These are phyloP conservation scores for Phoenix roebelenii DNA, from an alignment of 176 grass and related monocot genomes.

Conservation along the genomic window DNA sequence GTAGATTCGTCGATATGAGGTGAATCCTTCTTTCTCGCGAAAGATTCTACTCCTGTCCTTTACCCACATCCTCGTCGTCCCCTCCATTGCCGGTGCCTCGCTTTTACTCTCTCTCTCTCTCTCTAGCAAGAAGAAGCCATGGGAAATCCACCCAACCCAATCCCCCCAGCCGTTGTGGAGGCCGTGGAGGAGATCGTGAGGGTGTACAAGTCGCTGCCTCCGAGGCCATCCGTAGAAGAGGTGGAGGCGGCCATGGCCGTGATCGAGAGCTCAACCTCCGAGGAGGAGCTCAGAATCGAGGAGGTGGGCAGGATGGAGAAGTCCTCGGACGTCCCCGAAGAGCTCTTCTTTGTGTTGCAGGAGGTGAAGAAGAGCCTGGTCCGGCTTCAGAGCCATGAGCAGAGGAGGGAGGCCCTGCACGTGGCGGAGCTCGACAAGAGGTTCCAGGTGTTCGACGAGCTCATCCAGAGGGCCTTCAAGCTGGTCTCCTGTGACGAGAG, in stretches of 20 bases:
- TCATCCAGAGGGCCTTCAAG: slow-evolving; percentile 70
- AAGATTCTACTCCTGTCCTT: no score
- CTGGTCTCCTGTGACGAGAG: slow-evolving; percentile 10
- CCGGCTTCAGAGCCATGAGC: slow-evolving; percentile 40
- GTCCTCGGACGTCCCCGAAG: slow-evolving; percentile 27
- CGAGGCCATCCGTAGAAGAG: slow-evolving; percentile 60
- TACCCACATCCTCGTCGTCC: no score
- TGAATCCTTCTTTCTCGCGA: no score
- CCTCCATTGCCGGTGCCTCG: no score
- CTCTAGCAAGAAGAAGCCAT: not conserved
- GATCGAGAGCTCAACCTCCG: slow-evolving; percentile 39
- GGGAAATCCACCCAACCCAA: slow-evolving; percentile 15
- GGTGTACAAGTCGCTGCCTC: slow-evolving; percentile 54
- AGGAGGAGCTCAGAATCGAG: slow-evolving; percentile 46
- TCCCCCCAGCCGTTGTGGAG: slow-evolving; percentile 14
- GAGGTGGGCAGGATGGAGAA: slow-evolving; percentile 33
- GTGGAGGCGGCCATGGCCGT: slow-evolving; percentile 68
- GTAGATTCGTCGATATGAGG: no score
- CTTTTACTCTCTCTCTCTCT: not conserved
- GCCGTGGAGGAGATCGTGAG: slow-evolving; percentile 64
- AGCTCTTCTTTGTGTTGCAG: slow-evolving; percentile 51
- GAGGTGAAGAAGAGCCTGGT: slow-evolving; percentile 64
- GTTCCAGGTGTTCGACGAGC: slow-evolving; percentile 63
- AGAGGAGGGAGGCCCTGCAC: slow-evolving; percentile 71
- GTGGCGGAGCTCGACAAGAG: slow-evolving; percentile 67